phyloP scores from a whole-genome alignment of 1,284 basidiomycete genomes.

The Mycena citricolor region DNA sequence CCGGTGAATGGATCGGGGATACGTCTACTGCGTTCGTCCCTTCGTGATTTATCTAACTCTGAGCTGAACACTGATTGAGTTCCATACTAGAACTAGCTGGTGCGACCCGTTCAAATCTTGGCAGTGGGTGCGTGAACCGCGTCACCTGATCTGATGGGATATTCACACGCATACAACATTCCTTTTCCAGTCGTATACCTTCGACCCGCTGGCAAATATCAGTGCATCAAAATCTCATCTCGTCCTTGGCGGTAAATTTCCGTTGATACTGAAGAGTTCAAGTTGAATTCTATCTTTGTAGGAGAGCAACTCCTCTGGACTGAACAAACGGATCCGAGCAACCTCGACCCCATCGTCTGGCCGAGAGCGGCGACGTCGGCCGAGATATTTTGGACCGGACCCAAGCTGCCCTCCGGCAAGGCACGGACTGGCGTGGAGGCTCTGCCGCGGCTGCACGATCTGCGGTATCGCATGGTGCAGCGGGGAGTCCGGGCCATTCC shows the following conservation, averaged over 20 bases:
- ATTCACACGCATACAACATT: conserved; percentile 41
- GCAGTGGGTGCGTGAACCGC: conserved; percentile 15
- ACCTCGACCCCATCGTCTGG: conserved; percentile 75
- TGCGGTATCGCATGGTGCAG: conserved; percentile 68
- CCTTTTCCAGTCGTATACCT: conserved; percentile 67
- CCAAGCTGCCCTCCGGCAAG: conserved; percentile 33
- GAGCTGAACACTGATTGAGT: not conserved
- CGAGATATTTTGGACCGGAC: conserved; percentile 79
- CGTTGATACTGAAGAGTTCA: conserved; percentile 1
- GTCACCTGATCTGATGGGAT: not conserved
- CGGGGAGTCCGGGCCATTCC: conserved; percentile 67
- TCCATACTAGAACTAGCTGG: conserved; percentile 28
- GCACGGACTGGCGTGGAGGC: conserved; percentile 58
- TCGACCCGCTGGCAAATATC: conserved; percentile 67
- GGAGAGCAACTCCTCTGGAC: conserved; percentile 76
- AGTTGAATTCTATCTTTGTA: conserved; percentile 25
- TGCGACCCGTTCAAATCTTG: conserved; percentile 25
- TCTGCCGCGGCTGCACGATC: conserved; percentile 74
- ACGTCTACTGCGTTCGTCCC: conserved; percentile 33
- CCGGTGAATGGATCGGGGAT: conserved; percentile 73
- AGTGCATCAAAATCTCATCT: conserved; percentile 48
- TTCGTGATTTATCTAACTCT: not conserved
- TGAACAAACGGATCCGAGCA: conserved; percentile 71
- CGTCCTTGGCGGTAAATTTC: conserved; percentile 62
- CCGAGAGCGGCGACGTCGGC: conserved; percentile 78